Conservation (phyloP, 345 rosid genomes). For the Bretschneidera sinensis region DNA sequence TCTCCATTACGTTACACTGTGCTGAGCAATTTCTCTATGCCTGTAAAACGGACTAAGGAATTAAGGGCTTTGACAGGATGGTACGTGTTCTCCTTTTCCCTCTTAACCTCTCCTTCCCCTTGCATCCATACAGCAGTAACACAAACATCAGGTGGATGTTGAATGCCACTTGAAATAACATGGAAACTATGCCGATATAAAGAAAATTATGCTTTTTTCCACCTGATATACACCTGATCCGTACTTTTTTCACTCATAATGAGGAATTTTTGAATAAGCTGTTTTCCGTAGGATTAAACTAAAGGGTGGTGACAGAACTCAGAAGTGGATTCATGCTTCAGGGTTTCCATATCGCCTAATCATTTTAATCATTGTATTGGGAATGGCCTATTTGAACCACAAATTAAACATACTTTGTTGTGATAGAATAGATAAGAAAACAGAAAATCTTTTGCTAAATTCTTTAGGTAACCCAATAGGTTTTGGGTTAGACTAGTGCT, state of each 20-base stretch:
- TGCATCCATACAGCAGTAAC: conserved; percentile 10
- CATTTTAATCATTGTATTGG: too few relatives aligned
- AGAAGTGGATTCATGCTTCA: neutral
- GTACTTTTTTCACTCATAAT: neutral
- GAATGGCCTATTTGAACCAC: too few relatives aligned
- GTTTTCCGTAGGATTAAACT: neutral
- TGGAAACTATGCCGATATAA: neutral
- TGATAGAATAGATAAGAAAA: too few relatives aligned
- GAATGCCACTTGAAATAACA: neutral
- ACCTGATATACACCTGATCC: neutral
- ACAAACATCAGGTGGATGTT: conserved; percentile 3
- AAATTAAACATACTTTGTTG: too few relatives aligned
- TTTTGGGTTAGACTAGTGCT: neutral
- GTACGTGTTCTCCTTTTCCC: conserved; percentile 42
- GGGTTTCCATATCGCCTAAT: too few relatives aligned
- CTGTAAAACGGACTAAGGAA: conserved; percentile 80
- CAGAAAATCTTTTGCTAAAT: too few relatives aligned
- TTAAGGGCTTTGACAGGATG: conserved; percentile 83
- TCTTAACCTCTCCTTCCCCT: conserved; percentile 11
- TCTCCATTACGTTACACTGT: conserved; percentile 37
- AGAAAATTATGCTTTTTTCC: too few relatives aligned
- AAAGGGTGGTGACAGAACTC: neutral
- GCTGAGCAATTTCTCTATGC: conserved; percentile 50
- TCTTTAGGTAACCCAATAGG: neutral
- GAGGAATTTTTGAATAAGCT: neutral